Evolutionary conservation across 176 grass and related monocot species (phyloP), one percentile per base, ranked within the genome.

Genomic region (Aegilops longissima): DNA sequence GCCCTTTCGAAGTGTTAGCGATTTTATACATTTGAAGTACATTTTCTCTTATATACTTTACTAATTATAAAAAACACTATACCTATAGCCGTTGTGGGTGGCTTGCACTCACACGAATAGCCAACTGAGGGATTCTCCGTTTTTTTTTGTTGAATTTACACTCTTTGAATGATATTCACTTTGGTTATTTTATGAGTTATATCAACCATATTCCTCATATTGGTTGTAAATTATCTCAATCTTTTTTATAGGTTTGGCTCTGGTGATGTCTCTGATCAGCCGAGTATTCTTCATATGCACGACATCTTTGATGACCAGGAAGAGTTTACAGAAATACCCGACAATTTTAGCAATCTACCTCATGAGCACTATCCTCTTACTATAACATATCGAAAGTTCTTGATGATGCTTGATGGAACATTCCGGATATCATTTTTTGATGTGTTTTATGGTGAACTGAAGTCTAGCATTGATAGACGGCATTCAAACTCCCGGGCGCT

Each of bases 361-460:
- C 12, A n/a, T 1, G 36, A 68, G 4, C 85, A 92, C 29, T 98
- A 90, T 79, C 95, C 95, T 27, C 84, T 98, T 66, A 84, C 92
- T 20, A 89, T 98, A 21, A 95, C 95, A 64, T 98, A 83, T 42
- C 73, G 77, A 1, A 98, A 98, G 39, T 93, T 95, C 54, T 80
- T 98, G 78, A 84, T 93, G 91, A 98, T 98, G 93, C 87, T 98
- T 25, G 95, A 98, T 92, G 95, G 93, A 87, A 95, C 95, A 39
- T 87, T 79, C 2, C 17, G 6, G 12, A 80, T 12, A 67, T 98
- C 95, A 18, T 98, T 93, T 76, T 98, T 98, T 79, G 91, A 92
- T 87, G 88, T 67, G 36, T 93, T 89, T 14, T 89, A 12, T 82
- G 68, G 85, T 85, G 86, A 88, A 27, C 64, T 84, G 33, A 87